Evolutionary conservation across 2,329 filamentous ascomycete species (phyloP), one percentile per base, ranked within the genome.

Genomic region (Trichophyton schoenleinii): DNA sequence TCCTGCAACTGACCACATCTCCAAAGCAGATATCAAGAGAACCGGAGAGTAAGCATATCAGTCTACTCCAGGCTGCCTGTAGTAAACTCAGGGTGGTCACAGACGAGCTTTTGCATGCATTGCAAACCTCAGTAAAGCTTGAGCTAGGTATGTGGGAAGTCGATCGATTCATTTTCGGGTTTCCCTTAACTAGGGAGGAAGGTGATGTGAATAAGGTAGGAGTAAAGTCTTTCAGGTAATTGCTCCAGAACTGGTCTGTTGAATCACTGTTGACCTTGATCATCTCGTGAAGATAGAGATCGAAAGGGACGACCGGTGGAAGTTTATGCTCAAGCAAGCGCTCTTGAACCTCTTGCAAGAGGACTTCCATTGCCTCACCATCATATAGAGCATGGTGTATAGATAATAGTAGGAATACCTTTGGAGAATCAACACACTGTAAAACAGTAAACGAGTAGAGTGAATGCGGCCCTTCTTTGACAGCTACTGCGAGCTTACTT

Each of bases 321-420:
- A 94, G 73, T 0, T 67, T 6, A 0, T 73, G 59, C 0, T 78
- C 80, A 0, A 71, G 63, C 38, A 86, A 83, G 2, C 82, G 64
- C 1, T 76, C 70, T 67, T 94, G 84, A 1, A 95, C 76, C 68
- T 96, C 91, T 0, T 81, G 72, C 25, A 92, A 79, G 0, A 96
- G 76, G 7, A 79, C 78, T 0, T 80, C 76, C 68, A 96, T 87
- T 0, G 90, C 89, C 41, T 87, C 84, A 0, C 87, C 91, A 72
- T 96, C 91, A 67, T 96, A 95, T 0, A 96, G 76, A 1, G 89
- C 88, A 73, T 96, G 91, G 67, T 96, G 91, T 67, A 84, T 84
- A 22, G 77, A 77, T 57, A 86, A 74, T 2, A 80, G 66, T 13
- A 74, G 65, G 36, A 68, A 53, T 3, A 57, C 60, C 13, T 64